Base-by-base conservation (phyloP, 768 basidiomycete genomes). In the Kwoniella sp. region DNA sequence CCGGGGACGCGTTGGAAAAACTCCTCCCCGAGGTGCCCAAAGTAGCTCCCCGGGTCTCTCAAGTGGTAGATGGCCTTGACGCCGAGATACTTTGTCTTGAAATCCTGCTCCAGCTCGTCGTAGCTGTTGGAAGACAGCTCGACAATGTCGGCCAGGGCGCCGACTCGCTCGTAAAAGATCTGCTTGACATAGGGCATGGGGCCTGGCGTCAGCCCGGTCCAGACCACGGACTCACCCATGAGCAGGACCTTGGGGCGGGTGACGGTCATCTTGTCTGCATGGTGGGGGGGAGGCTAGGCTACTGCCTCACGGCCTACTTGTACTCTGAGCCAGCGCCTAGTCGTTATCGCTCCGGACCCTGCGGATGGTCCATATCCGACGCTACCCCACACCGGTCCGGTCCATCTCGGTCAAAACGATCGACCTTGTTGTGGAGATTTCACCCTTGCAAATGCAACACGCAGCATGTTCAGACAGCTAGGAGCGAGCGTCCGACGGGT, bases 131-230 rank as follows among this genome's bases (percentile, higher is more conserved):
- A 27, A 37, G 22, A 19, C 7, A 40, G 25, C 17, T 27, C 55
- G 10, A 56, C 48, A 15, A 56, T 56, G 37, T 56, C 55, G 11
- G 55, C 55, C 23, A 50, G 34, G 3, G 55, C n/a, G 12, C 43
- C 49, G 34, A 56, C 43, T 19, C 34, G 32, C 5, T 37, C 48
- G 23, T 46, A 46, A 28, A 56, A 44, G 31, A 45, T 48, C 10
- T 50, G 27, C 20, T 49, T 42, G 26, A 44, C 55, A 31, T 56
- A 56, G 20, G 34, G 42, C 37, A 56, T 22, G 9, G 46, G 41
- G 4, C 55, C 55, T 55, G 22, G 4, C 40, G 19, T 20, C 40
- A 27, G 17, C 9, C 7, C 14, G 19, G 15, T 22, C 12, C 19
- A n/a, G n/a, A 33, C 10, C 32, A 10, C n/a, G n/a, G n/a, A 27